These are phyloP conservation scores for Dryas drummondii DNA, from an alignment of 306 rosid genomes.

Conservation along the genomic window DNA sequence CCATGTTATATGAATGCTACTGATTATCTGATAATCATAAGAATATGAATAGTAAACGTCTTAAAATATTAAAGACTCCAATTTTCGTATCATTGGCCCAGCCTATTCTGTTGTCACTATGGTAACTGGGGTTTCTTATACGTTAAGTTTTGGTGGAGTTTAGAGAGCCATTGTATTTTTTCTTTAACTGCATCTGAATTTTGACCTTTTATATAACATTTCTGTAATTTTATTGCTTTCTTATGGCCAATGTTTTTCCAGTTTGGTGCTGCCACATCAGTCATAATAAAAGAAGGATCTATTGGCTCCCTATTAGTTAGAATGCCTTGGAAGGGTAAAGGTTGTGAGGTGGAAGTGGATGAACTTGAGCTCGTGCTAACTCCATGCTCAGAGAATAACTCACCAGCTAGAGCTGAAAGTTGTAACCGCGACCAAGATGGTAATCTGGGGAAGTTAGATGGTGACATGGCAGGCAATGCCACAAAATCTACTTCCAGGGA, in stretches of 20 bases:
- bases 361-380: conserved; percentile 82
- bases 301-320: conserved; percentile 66
- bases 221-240: conserved; percentile 8
- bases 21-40: background rate
- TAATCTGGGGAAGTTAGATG: conserved; percentile 36
- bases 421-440: conserved; percentile 34
- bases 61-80: background rate
- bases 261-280: conserved; percentile 55
- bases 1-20: no score
- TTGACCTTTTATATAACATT: conserved; percentile 1
- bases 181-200: background rate
- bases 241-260: conserved; percentile 20
- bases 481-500: conserved; percentile 58
- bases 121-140: background rate
- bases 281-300: conserved; percentile 82
- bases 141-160: background rate
- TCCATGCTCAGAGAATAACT: conserved; percentile 38
- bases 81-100: background rate
- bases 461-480: conserved; percentile 35
- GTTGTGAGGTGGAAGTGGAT: conserved; percentile 83
- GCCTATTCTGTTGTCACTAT: background rate
- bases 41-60: background rate
- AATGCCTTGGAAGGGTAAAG: conserved; percentile 91
- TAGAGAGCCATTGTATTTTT: background rate
- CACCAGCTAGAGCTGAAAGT: conserved; percentile 42